Conservation (phyloP, 805 yeast species). For the Lachancea sp. region DNA sequence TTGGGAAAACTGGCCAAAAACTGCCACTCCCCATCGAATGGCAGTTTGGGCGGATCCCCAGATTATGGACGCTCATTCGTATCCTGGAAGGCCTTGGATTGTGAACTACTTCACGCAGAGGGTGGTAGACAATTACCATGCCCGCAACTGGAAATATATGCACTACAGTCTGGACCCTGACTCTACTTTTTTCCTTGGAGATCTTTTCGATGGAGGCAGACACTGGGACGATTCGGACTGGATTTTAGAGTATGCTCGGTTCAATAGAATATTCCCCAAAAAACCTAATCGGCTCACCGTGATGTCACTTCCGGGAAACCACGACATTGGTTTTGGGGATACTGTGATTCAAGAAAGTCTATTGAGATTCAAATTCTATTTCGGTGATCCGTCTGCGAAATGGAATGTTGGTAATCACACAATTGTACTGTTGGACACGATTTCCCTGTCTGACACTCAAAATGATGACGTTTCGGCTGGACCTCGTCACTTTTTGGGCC, state of each 20-base stretch:
- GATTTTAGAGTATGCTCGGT: slow-evolving; percentile 65
- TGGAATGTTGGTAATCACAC: slow-evolving; percentile 63
- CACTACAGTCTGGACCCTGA: slow-evolving; percentile 64
- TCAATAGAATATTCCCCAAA: slow-evolving; percentile 57
- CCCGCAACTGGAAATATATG: slow-evolving; percentile 60
- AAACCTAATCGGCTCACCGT: slow-evolving; percentile 40
- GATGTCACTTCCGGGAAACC: slow-evolving; percentile 78
- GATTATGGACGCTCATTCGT: slow-evolving; percentile 80
- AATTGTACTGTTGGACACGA: slow-evolving; percentile 71
- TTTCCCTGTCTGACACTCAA: slow-evolving; percentile 62
- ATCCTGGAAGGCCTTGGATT: slow-evolving; percentile 57
- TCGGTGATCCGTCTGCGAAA: slow-evolving; percentile 61
- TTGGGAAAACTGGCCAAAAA: slow-evolving; percentile 56
- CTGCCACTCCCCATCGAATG: slow-evolving; percentile 41
- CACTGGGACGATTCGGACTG: slow-evolving; percentile 70
- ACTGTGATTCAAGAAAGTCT: slow-evolving; percentile 51
- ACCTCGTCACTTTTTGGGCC: slow-evolving; percentile 48
- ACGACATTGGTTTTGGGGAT: slow-evolving; percentile 91
- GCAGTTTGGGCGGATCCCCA: slow-evolving; percentile 90
- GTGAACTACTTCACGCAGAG: slow-evolving; percentile 50
- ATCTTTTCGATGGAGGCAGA: slow-evolving; percentile 91
- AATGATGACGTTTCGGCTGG: slow-evolving; percentile 39
- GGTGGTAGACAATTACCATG: slow-evolving; percentile 72
- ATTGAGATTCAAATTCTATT: slow-evolving; percentile 59
- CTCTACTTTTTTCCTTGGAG: slow-evolving; percentile 76